Evolutionary conservation across 139 green algal genomes (phyloP), one percentile per base, ranked within the genome.

Genomic region (Chlamydomonas schloesseri): DNA sequence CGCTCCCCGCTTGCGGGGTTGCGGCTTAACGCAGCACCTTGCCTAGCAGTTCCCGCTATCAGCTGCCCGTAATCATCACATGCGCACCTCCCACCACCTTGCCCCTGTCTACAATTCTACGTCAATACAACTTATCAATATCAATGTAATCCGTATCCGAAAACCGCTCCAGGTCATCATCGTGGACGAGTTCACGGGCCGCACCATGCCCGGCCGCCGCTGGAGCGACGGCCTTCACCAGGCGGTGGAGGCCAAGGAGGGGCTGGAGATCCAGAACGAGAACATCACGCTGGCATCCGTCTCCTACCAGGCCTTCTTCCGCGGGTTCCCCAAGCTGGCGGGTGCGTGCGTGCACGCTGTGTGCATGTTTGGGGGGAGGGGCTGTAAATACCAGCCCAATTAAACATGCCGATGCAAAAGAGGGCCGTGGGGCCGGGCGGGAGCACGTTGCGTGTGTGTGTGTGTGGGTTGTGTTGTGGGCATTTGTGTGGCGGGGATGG

Each of bases 161-260:
- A n/a, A n/a, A n/a, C n/a, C n/a, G n/a, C n/a, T n/a, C 42, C 60
- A 67, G 60, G 60, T 99, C 62, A 94, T 99, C 86, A 99, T 99
- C 79, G 97, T 99, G 34, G 98, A 99, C 82, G 97, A 99, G 94
- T 99, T 99, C 92, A 99, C 98, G 0, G 96, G 96, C 24, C 93
- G 97, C 76, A 98, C 95, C 76, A 99, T 99, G 97, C 94, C 94
- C 17, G 98, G 97, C 60, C 92, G 98, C 55, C 89, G 98, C 68
- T 99, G 96, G 96, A 91, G 82, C 74, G 97, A 99, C 64, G 97
- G 97, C 17, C 92, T 99, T 78, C 97, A 99, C 91, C 96, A 98
- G 91, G 98, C 98, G 1, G 93, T 99, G 21, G 98, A 99, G 92
- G 98, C 98, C 33, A 99, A 99, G 93, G 98, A 99, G 93, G 91